Evolutionary conservation across 1,284 basidiomycete species (phyloP), one percentile per base, ranked within the genome.

Genomic region (Apiotrichum veenhuisii): DNA sequence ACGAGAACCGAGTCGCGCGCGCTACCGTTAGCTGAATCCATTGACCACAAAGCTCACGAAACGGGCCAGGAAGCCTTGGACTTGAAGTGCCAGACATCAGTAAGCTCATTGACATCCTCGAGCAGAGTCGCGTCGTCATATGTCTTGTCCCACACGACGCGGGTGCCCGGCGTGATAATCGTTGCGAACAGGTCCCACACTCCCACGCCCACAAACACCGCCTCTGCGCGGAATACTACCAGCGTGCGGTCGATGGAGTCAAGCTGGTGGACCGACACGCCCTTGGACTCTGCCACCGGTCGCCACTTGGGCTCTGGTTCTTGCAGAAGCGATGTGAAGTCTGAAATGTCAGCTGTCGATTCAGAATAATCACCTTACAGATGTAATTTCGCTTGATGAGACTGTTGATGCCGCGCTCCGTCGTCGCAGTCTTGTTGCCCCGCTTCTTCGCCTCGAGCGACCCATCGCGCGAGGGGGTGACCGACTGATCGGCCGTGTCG

Each of bases 221-320:
- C 94, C 75, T 98, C 94, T 0, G 95, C 95, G 17, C 92, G 85
- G 74, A 93, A 98, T 2, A 99, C 94, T 4, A 97, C 90, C 36
- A 98, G 79, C 0, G 95, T 98, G 26, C 92, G 93, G 75, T 99
- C 96, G 60, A 98, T 98, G 0, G 92, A 96, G 74, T 98, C 90
- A 17, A 98, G 85, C 71, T 98, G 94, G 5, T 93, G 94, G 41
- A 98, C 87, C 1, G 91, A 88, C 0, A 96, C 93, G 1, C 94
- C 94, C 40, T 86, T 82, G 26, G 85, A 84, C 68, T 98, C 95
- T 42, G 87, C 87, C 26, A 90, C 86, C 82, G 73, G 69, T 49
- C 75, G 87, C 96, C 96, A 99, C 75, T 99, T 99, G 2, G 92
- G 92, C 73, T 98, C 94, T 0, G 96, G 96, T 71, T 98, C 96